Evolutionary conservation across 2,329 filamentous ascomycete genomes (phyloP).

Genomic region (Pyrenophora seminiperda): DNA sequence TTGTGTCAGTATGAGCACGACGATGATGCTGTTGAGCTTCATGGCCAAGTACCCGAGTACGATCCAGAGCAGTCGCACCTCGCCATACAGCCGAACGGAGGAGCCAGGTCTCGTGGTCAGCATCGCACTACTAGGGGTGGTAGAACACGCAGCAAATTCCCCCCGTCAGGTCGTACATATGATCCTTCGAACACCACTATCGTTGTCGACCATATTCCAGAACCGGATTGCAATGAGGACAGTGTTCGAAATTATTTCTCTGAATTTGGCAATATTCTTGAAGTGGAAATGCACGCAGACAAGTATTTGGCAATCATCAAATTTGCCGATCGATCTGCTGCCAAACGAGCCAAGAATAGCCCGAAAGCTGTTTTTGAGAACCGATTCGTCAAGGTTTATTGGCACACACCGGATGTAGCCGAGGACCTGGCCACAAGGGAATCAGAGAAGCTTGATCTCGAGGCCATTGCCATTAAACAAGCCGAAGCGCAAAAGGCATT

Average conservation of each 20-base stretch:
- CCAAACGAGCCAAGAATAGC: conserved; percentile 73
- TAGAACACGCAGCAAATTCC: conserved; percentile 60
- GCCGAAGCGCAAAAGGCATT: conserved; percentile 72
- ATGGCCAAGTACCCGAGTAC: conserved; percentile 54
- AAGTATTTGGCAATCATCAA: conserved; percentile 72
- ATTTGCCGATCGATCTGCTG: conserved; percentile 68
- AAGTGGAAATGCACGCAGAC: conserved; percentile 69
- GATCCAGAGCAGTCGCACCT: conserved; percentile 62
- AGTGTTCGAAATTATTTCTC: conserved; percentile 71
- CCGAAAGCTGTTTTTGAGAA: conserved; percentile 85
- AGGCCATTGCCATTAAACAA: conserved; percentile 71
- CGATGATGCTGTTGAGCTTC: conserved; percentile 33
- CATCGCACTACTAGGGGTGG: conserved; percentile 25
- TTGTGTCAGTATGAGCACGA: conserved; percentile 74
- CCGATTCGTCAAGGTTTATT: conserved; percentile 83
- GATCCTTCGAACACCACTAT: conserved; percentile 70
- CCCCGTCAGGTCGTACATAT: conserved; percentile 65
- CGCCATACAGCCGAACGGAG: conserved; percentile 12
- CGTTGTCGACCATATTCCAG: conserved; percentile 78
- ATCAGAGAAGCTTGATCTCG: conserved; percentile 66
- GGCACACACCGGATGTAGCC: conserved; percentile 61
- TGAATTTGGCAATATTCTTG: conserved; percentile 69
- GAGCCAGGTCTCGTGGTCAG: conserved; percentile 25
- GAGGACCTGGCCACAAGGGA: conserved; percentile 11
- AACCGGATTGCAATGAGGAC: conserved; percentile 70